Conservation (phyloP, 1,139 yeast genomes). For the Hemisphaericaspora xylanilytica region DNA sequence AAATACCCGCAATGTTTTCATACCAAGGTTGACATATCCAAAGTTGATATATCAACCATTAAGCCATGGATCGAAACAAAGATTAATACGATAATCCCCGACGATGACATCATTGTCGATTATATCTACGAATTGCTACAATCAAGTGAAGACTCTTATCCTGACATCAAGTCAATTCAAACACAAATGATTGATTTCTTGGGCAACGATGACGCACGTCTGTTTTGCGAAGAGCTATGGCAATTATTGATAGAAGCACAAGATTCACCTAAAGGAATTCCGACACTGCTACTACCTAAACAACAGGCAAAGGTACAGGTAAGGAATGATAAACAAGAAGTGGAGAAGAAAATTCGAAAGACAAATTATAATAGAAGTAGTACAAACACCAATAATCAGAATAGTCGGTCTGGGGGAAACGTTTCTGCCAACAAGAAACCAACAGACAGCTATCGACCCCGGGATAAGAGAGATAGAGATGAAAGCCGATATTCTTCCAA, state of each 20-base stretch:
- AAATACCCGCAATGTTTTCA: conserved; percentile 29
- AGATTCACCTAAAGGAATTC: conserved; percentile 39
- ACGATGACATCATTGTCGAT: conserved; percentile 47
- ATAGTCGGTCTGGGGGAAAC: conserved; percentile 11
- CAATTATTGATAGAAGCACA: conserved; percentile 38
- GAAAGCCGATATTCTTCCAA: conserved; percentile 9
- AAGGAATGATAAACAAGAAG: conserved; percentile 1
- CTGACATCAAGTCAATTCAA: conserved; percentile 35
- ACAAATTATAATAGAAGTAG: conserved; percentile 28
- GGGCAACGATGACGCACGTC: conserved; percentile 32
- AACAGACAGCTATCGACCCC: conserved; percentile 1
- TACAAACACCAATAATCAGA: conserved; percentile 14
- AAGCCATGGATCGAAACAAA: conserved; percentile 34
- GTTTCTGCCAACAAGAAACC: conserved; percentile 8
- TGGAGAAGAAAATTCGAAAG: conserved; percentile 9
- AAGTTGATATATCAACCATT: conserved; percentile 34
- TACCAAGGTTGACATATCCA: conserved; percentile 27
- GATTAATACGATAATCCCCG: conserved; percentile 36
- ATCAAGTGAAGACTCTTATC: conserved; percentile 12
- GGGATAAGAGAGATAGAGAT: conserved; percentile 10
- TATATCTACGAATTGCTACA: conserved; percentile 36
- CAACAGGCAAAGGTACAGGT: conserved; percentile 6
- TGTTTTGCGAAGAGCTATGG: conserved; percentile 42
- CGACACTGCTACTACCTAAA: conserved; percentile 25
- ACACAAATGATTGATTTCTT: conserved; percentile 40